Percentiles rank a stretch among this genome's conserved stretches.
These are phyloP conservation scores for Leccinum boreale DNA, from an alignment of 768 basidiomycete species.

Conservation along the genomic window DNA sequence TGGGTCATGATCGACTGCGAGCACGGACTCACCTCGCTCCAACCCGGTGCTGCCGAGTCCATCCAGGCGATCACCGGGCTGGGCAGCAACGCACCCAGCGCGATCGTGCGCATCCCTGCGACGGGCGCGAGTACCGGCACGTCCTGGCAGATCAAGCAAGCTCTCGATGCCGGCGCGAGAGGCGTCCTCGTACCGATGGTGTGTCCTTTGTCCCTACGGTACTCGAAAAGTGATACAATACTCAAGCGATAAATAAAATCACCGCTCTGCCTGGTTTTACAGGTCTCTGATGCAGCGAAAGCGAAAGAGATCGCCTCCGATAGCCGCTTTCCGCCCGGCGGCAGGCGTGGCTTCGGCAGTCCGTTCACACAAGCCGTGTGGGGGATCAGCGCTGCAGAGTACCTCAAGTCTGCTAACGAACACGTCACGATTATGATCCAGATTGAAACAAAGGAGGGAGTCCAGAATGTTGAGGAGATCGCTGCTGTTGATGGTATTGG, in stretches of 20 bases:
- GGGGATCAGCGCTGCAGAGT: constrained; percentile 50
- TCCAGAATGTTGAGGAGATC: constrained; percentile 58
- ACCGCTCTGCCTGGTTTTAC: no score
- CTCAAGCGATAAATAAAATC: neutral
- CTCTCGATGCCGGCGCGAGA: constrained; percentile 62
- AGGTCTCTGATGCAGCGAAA: constrained; percentile 55
- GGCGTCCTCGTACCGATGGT: constrained; percentile 72
- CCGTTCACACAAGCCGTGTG: constrained; percentile 60
- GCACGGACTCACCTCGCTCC: constrained; percentile 56
- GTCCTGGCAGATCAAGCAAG: constrained; percentile 71
- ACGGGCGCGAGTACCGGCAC: constrained; percentile 55
- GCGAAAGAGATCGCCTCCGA: constrained; percentile 56
- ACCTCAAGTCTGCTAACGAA: constrained; percentile 54
- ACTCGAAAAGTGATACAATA: no score
- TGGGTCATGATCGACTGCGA: constrained; percentile 71
- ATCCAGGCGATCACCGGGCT: constrained; percentile 52
- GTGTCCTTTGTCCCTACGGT: constrained; percentile 4
- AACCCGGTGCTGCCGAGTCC: constrained; percentile 54
- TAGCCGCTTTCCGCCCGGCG: constrained; percentile 58
- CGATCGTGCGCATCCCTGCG: constrained; percentile 60
- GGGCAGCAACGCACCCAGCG: constrained; percentile 43
- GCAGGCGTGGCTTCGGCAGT: constrained; percentile 63
- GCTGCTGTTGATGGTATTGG: constrained; percentile 60
- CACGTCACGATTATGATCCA: constrained; percentile 58
- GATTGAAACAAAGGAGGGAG: constrained; percentile 61